Evolutionary conservation across 371 early-diverging fungal genomes (phyloP), one percentile per base, ranked within the genome.

Genomic region (Parasitella parasitica): DNA sequence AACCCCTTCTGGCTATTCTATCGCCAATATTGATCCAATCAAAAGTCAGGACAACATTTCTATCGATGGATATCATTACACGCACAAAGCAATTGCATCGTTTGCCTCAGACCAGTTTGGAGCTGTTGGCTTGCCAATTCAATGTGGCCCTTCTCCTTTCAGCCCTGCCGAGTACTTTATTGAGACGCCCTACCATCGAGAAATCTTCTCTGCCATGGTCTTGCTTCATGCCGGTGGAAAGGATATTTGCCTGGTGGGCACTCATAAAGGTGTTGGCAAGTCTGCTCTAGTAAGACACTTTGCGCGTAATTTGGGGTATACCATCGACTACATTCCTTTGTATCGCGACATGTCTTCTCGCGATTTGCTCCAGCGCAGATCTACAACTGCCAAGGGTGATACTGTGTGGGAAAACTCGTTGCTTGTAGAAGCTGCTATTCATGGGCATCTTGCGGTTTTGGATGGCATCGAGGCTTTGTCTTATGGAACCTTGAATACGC

Each of bases 321-420:
- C 79, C 18, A 80, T 85, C 41, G 89, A 90, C 49, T 86, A 84
- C 50, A 87, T 92, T 39, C 90, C 90, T 2, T 71, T 93, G 11
- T 92, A 89, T 73, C 84, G 87, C 55, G 94, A 94, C 57, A 91
- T 94, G 91, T 89, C 90, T n/a, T 86, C 91, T 4, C 81, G 93
- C 11, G 94, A 94, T 66, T 75, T 94, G 6, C 75, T 94, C n/a
- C 93, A 94, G 57, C 83, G 91, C 39, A 83, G 94, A 38, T 79
- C 84, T 37, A 94, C 93, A 1, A 86, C 87, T 0, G 74, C 80
- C 30, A 67, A 80, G 5, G 94, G 94, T 51, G 90, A 92, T 34
- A 94, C 94, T 2, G 72, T 87, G 13, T 88, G 89, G 88, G 87
- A 86, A 63, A 87, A 87, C 66, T 89, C 91, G 0, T 79, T 86